Percentiles rank a stretch among this genome's conserved stretches.
phyloP scores from a whole-genome alignment of 208 protist genomes.

The Acanthamoeba triangularis region DNA sequence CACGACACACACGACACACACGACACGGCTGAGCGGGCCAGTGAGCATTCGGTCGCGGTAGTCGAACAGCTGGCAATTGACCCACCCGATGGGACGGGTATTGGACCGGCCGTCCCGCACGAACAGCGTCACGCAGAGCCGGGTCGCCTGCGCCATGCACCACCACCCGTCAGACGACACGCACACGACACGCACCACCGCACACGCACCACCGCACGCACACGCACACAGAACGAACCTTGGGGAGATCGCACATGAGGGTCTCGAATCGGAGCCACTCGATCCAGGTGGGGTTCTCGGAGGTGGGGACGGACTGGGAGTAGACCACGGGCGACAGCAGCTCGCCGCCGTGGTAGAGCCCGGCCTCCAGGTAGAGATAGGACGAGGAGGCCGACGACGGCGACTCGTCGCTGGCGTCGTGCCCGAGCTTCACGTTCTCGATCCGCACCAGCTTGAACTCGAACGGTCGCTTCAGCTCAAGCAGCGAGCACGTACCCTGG shows the following conservation, averaged over 20 bases:
- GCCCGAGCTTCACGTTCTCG: constrained; percentile 38
- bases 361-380: constrained; percentile 61
- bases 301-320: constrained; percentile 16
- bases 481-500: constrained; percentile 3
- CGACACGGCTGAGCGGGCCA: not conserved
- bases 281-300: constrained; percentile 53
- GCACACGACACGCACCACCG: not conserved
- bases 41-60: constrained; percentile 75
- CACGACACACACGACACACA: no score
- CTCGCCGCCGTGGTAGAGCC: constrained; percentile 27
- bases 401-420: not conserved
- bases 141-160: constrained; percentile 5
- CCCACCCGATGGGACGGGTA: constrained; percentile 80
- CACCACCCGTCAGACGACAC: not conserved
- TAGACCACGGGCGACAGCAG: constrained; percentile 46
- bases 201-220: not conserved
- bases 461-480: constrained; percentile 58
- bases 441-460: constrained; percentile 49
- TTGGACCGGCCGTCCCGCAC: constrained; percentile 33
- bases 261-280: constrained; percentile 73
- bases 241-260: constrained; percentile 62
- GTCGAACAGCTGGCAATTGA: constrained; percentile 82
- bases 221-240: not conserved
- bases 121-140: constrained; percentile 62
- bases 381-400: not conserved